phyloP scores from a whole-genome alignment of 257 asterid genomes.

The Primulina eburnea region DNA sequence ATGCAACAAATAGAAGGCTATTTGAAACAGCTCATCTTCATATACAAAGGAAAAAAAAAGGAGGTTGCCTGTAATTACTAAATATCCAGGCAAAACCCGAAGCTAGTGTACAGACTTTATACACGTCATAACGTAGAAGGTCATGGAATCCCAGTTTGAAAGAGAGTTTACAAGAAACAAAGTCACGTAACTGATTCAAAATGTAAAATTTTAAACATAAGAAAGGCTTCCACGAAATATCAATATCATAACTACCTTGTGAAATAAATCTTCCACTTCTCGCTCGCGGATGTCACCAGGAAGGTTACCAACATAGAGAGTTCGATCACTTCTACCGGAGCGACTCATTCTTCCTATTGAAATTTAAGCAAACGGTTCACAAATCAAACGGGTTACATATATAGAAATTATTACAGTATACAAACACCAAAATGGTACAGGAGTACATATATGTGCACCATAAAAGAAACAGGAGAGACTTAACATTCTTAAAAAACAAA shows the following conservation, averaged over 20 bases:
- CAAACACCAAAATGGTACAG: not conserved
- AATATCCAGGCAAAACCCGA: not conserved
- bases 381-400: no score
- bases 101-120: not conserved
- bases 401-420: no score
- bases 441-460: not conserved
- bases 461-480: no score
- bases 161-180: not conserved
- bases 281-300: conserved; percentile 98
- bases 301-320: conserved; percentile 95
- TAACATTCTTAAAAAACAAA: not conserved
- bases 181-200: not conserved
- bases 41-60: not conserved
- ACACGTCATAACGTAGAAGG: not conserved
- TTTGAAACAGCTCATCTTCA: not conserved
- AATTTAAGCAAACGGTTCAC: not conserved
- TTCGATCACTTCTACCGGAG: conserved; percentile 56
- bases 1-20: not conserved
- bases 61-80: conserved; percentile 4
- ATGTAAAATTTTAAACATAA: not conserved
- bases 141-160: not conserved
- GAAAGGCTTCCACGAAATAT: not conserved
- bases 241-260: conserved; percentile 49
- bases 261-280: conserved; percentile 90
- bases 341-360: conserved; percentile 75